These are phyloP conservation scores for Xylariales sp. DNA, from an alignment of 2,329 filamentous ascomycete genomes.

Conservation along the genomic window DNA sequence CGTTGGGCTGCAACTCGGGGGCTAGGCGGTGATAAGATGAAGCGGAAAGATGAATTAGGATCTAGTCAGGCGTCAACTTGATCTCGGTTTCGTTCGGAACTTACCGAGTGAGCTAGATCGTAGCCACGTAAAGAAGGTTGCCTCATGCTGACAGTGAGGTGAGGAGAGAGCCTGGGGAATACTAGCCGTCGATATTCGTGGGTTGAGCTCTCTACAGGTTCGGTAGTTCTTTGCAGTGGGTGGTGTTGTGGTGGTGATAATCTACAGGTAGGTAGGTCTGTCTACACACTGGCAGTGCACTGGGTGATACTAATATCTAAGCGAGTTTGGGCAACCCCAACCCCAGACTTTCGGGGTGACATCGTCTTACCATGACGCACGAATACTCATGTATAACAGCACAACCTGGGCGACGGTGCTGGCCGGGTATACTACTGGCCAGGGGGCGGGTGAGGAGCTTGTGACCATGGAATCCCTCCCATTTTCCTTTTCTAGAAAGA, in stretches of 20 bases:
- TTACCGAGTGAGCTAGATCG: slow-evolving; percentile 22
- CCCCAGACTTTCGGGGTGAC: slow-evolving; percentile 6
- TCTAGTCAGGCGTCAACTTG: slow-evolving; percentile 28
- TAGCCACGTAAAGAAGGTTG: neutral
- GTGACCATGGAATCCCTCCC: slow-evolving; percentile 2
- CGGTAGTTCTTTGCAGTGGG: slow-evolving; percentile 20
- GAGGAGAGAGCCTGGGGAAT: slow-evolving; percentile 24
- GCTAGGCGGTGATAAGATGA: slow-evolving; percentile 16
- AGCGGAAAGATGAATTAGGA: slow-evolving; percentile 10
- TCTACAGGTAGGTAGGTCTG: neutral
- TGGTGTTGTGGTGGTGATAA: neutral
- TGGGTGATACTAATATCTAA: slow-evolving; percentile 1
- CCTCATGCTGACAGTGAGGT: slow-evolving; percentile 9
- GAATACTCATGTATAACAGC: neutral
- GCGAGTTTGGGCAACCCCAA: slow-evolving; percentile 15
- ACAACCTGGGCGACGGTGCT: slow-evolving; percentile 3
- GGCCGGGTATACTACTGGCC: neutral
- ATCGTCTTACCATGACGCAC: slow-evolving; percentile 26
- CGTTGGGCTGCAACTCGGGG: slow-evolving; percentile 35
- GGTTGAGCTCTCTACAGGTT: slow-evolving; percentile 10
- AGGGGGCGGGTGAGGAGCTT: slow-evolving; percentile 4
- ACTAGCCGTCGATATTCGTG: slow-evolving; percentile 14
- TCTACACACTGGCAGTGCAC: neutral
- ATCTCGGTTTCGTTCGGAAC: slow-evolving; percentile 9
- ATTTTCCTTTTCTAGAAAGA: slow-evolving; percentile 34